phyloP scores from a whole-genome alignment of 805 yeast species.

The Nadsonia fulvescens region DNA sequence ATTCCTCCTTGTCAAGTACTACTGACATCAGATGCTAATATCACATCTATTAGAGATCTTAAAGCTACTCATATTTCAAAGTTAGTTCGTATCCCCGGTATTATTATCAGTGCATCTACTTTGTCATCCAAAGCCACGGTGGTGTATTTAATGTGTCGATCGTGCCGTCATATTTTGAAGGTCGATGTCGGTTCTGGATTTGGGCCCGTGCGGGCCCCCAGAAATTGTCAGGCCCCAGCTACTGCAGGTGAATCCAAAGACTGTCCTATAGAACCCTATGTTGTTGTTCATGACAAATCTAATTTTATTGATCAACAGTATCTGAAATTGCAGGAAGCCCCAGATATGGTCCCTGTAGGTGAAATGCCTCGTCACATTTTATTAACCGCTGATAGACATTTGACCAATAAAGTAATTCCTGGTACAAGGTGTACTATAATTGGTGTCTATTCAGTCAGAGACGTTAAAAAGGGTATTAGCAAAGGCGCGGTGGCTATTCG shows the following conservation, averaged over 20 bases:
- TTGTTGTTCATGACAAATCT: constrained; percentile 85
- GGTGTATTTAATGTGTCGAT: constrained; percentile 70
- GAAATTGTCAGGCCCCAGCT: constrained; percentile 38
- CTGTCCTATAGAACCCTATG: constrained; percentile 87
- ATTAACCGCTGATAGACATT: constrained; percentile 72
- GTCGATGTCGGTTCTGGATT: constrained; percentile 48
- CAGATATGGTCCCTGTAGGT: constrained; percentile 97
- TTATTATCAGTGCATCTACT: constrained; percentile 80
- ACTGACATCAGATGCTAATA: constrained; percentile 51
- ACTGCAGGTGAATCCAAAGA: constrained; percentile 31
- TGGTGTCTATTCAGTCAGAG: constrained; percentile 86
- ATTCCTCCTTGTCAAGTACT: constrained; percentile 78
- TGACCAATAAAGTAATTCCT: constrained; percentile 83
- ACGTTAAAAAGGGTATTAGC: constrained; percentile 38
- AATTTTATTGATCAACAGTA: constrained; percentile 90
- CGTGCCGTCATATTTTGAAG: constrained; percentile 65
- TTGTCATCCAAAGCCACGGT: constrained; percentile 72
- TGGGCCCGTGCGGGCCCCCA: constrained; percentile 52
- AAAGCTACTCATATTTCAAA: constrained; percentile 80
- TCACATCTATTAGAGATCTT: constrained; percentile 58
- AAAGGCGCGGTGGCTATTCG: constrained; percentile 65
- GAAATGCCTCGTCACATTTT: constrained; percentile 93
- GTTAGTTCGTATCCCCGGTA: constrained; percentile 82
- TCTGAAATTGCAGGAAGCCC: constrained; percentile 87
- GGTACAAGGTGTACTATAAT: constrained; percentile 85